Percentiles rank a stretch among this genome's conserved stretches.
These are phyloP conservation scores for Neovahlkampfia damariscottae DNA, from an alignment of 78 protist genomes.

Conservation along the genomic window DNA sequence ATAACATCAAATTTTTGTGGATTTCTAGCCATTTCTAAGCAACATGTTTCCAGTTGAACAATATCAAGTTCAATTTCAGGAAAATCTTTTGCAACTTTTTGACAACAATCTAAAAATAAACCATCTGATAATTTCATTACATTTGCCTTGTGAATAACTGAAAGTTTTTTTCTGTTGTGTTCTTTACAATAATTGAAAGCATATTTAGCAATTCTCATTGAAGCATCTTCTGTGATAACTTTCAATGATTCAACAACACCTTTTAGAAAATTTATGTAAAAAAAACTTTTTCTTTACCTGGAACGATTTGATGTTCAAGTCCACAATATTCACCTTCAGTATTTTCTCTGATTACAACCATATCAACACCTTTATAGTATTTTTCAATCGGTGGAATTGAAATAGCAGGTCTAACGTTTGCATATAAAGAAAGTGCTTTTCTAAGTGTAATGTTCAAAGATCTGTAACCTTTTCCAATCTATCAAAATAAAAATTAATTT, in stretches of 20 bases:
- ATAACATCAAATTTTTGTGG: constrained; percentile 68
- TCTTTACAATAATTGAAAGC: constrained; percentile 63
- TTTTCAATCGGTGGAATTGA: constrained; percentile 49
- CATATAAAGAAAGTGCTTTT: constrained; percentile 50
- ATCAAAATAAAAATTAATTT: too few relatives aligned
- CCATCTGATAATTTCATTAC: constrained; percentile 66
- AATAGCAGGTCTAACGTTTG: constrained; percentile 67
- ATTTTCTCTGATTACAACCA: constrained; percentile 72
- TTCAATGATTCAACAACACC: constrained; percentile 41
- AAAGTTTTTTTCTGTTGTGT: constrained; percentile 38
- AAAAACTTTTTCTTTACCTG: background rate
- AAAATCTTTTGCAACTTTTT: constrained; percentile 60
- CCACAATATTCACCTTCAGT: constrained; percentile 83
- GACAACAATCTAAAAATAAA: constrained; percentile 47
- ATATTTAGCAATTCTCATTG: constrained; percentile 40
- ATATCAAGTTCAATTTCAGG: constrained; percentile 57
- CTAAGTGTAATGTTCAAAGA: constrained; percentile 69
- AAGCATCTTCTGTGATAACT: constrained; percentile 60
- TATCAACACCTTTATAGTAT: constrained; percentile 54
- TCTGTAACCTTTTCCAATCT: constrained; percentile 69
- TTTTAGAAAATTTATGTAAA: background rate
- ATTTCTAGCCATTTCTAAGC: constrained; percentile 51
- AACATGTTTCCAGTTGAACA: constrained; percentile 53
- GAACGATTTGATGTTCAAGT: constrained; percentile 49
- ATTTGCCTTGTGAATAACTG: constrained; percentile 73